Percentiles rank a stretch among this genome's conserved stretches.
phyloP scores from a whole-genome alignment of 2,329 filamentous ascomycete species.

The Raffaelea deltoideospora region DNA sequence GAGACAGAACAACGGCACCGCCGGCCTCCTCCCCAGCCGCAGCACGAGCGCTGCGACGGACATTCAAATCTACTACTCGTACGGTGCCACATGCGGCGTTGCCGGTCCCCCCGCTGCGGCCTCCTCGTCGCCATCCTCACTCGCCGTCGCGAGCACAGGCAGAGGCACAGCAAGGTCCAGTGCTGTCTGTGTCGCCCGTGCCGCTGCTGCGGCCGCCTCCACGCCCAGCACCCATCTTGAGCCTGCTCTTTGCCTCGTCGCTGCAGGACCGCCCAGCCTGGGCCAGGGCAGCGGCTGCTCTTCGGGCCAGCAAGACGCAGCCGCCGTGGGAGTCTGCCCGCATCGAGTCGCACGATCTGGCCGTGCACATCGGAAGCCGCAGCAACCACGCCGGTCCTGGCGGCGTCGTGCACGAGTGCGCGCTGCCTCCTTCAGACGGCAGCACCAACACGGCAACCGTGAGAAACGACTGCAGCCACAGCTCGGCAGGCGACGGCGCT shows the following conservation, averaged over 20 bases:
- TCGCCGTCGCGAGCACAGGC: no score
- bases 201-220: background rate
- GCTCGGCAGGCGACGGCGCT: no score
- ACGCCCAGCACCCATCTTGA: background rate
- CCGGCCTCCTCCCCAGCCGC: no score
- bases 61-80: no score
- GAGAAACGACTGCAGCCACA: no score
- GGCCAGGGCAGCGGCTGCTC: constrained; percentile 15
- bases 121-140: no score
- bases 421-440: background rate
- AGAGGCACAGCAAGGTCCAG: background rate
- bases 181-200: background rate
- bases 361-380: constrained; percentile 21
- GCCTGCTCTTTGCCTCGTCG: constrained; percentile 19
- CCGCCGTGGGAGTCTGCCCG: constrained; percentile 9
- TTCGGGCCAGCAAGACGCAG: constrained; percentile 13
- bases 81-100: no score
- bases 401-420: no score
- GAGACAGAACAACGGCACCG: no score
- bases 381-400: background rate
- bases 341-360: constrained; percentile 26
- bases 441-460: background rate
- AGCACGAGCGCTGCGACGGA: no score
- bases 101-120: no score
- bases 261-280: constrained; percentile 22